phyloP scores from a whole-genome alignment of 805 yeast species.

The Zygoascus flipseniorum region DNA sequence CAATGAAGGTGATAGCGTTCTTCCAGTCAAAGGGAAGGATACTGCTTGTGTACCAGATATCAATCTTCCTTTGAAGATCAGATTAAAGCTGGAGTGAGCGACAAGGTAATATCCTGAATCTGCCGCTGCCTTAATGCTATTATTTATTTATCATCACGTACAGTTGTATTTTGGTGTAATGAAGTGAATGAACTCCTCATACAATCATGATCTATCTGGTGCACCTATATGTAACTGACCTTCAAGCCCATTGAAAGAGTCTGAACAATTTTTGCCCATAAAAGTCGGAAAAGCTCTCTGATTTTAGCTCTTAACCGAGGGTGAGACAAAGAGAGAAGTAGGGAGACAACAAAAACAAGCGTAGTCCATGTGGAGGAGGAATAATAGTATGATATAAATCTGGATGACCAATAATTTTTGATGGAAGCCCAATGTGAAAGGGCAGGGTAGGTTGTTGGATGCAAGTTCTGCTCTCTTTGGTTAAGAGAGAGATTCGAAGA shows the following conservation, averaged over 20 bases:
- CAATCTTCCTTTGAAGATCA: constrained; percentile 6
- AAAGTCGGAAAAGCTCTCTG: neutral
- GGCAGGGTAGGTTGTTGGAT: too few species aligned
- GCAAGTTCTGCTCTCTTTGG: neutral
- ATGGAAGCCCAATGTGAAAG: neutral
- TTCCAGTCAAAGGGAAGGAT: neutral
- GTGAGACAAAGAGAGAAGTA: constrained; percentile 10
- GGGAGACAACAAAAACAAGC: constrained; percentile 7
- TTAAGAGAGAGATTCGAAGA: neutral
- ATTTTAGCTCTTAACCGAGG: constrained; percentile 6
- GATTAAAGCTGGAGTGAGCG: constrained; percentile 2
- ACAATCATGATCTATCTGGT: neutral
- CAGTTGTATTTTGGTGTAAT: neutral
- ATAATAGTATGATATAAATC: neutral
- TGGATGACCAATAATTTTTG: neutral
- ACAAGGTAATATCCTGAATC: neutral
- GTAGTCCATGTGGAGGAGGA: neutral
- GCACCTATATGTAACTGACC: constrained; percentile 17
- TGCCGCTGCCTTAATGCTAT: neutral
- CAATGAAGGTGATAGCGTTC: neutral
- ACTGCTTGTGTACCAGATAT: neutral
- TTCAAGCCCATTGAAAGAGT: constrained; percentile 19
- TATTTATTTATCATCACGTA: neutral
- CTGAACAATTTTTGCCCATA: constrained; percentile 12
- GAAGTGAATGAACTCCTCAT: neutral